Conservation (phyloP, 2,329 filamentous ascomycete species). For the Didymella exigua region DNA sequence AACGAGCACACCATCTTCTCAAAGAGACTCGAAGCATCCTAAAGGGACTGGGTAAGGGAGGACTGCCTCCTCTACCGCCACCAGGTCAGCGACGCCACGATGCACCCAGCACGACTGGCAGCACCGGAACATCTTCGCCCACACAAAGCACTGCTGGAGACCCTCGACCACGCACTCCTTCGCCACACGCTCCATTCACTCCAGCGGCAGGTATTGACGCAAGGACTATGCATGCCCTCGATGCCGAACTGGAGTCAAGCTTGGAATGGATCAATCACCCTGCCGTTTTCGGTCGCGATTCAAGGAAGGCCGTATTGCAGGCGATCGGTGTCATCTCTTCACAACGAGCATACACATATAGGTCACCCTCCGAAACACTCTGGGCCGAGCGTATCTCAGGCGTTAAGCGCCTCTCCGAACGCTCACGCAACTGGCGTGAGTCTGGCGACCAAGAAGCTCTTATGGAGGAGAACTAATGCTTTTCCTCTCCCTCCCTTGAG, state of each 20-base stretch:
- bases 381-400: slow-evolving; percentile 86
- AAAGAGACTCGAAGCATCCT: slow-evolving; percentile 93
- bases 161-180: slow-evolving; percentile 45
- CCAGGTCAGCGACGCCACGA: slow-evolving; percentile 51
- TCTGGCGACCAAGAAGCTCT: slow-evolving; percentile 73
- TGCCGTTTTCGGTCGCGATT: slow-evolving; percentile 90
- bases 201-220: slow-evolving; percentile 79
- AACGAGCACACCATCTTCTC: slow-evolving; percentile 88
- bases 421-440: slow-evolving; percentile 90
- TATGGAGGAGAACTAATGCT: slow-evolving; percentile 56
- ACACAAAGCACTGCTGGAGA: slow-evolving; percentile 47
- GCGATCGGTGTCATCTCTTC: slow-evolving; percentile 96
- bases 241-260: slow-evolving; percentile 86
- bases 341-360: slow-evolving; percentile 91
- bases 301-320: slow-evolving; percentile 92
- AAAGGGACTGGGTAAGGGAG: slow-evolving; percentile 93
- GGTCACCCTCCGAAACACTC: slow-evolving; percentile 83
- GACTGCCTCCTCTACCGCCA: slow-evolving; percentile 84
- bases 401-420: slow-evolving; percentile 79
- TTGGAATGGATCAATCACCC: slow-evolving; percentile 98
- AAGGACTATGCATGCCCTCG: slow-evolving; percentile 80
- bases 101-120: slow-evolving; percentile 49
- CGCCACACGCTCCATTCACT: slow-evolving; percentile 55
- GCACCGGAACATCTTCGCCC: slow-evolving; percentile 47
- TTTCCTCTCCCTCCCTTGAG: slow-evolving; percentile 9